phyloP scores from a whole-genome alignment of 2,329 filamentous ascomycete genomes.

The Dothistroma septosporum region DNA sequence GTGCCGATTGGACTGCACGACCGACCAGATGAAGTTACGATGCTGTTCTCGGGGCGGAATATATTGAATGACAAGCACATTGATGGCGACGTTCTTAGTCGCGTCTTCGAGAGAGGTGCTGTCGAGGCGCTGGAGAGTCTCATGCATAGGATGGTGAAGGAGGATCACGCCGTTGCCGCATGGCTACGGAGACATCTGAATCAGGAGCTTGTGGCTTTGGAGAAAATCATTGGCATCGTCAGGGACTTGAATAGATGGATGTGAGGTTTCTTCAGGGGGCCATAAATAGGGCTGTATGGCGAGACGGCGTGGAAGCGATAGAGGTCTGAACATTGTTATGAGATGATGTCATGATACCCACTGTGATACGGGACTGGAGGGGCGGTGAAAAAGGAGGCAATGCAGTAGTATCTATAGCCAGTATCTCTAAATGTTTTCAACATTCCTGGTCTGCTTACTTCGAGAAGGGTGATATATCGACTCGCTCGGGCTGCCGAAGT shows the following conservation, averaged over 20 bases:
- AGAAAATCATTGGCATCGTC: slow-evolving; percentile 23
- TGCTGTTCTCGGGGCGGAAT: slow-evolving; percentile 17
- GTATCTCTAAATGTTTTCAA: background rate
- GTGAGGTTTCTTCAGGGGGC: background rate
- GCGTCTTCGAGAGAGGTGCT: slow-evolving; percentile 33
- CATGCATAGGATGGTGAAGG: slow-evolving; percentile 19
- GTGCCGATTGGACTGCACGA: slow-evolving; percentile 26
- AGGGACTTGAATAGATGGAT: slow-evolving; percentile 27
- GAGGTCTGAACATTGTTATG: background rate
- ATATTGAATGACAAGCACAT: slow-evolving; percentile 34
- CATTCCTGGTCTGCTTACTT: too few relatives aligned
- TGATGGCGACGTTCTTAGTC: slow-evolving; percentile 40
- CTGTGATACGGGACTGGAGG: background rate
- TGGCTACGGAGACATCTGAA: slow-evolving; percentile 34
- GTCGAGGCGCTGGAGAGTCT: slow-evolving; percentile 20
- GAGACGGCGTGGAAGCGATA: background rate
- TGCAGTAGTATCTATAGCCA: background rate
- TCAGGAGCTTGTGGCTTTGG: slow-evolving; percentile 23
- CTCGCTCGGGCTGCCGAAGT: too few relatives aligned
- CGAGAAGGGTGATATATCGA: too few relatives aligned
- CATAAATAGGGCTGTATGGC: background rate
- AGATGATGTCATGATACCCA: background rate
- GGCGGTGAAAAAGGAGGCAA: background rate
- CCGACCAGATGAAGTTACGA: slow-evolving; percentile 22
- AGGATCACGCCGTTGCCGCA: slow-evolving; percentile 25